phyloP scores from a whole-genome alignment of 805 yeast genomes.

The Kluyveromyces dobzhanskii region DNA sequence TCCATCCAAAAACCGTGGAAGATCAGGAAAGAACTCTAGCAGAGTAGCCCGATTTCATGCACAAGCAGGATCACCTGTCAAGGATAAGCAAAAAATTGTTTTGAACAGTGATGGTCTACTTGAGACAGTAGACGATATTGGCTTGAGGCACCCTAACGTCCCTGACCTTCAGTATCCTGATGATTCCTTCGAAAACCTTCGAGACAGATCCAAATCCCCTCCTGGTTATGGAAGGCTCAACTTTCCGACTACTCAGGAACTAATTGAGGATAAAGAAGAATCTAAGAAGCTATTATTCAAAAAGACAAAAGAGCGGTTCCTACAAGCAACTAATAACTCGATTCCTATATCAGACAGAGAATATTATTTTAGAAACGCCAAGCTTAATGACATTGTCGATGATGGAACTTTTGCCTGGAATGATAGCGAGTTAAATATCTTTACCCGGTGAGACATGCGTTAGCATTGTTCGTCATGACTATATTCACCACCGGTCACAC shows the following conservation, averaged over 20 bases:
- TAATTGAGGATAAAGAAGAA: conserved; percentile 30
- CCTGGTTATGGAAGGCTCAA: conserved; percentile 54
- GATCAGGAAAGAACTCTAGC: conserved; percentile 5
- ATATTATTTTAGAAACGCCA: conserved; percentile 38
- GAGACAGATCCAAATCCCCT: conserved; percentile 38
- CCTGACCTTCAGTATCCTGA: neutral
- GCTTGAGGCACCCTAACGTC: neutral
- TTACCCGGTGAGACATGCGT: conserved; percentile 9
- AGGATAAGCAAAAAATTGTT: conserved; percentile 5
- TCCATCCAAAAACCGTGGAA: conserved; percentile 8
- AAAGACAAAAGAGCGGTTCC: conserved; percentile 37
- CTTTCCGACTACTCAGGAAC: conserved; percentile 51
- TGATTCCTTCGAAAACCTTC: conserved; percentile 21
- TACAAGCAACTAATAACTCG: conserved; percentile 33
- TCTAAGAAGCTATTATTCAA: conserved; percentile 28
- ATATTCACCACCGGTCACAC: no score
- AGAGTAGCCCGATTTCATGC: conserved; percentile 15
- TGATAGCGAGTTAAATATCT: conserved; percentile 16
- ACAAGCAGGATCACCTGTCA: conserved; percentile 16
- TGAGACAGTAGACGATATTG: neutral
- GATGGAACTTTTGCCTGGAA: conserved; percentile 27
- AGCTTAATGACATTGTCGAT: conserved; percentile 32
- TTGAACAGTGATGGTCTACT: conserved; percentile 5
- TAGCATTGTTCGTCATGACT: neutral
- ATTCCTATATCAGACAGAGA: conserved; percentile 26